Conservation (phyloP, 2,329 filamentous ascomycete species). For the Xylariaceae sp. region DNA sequence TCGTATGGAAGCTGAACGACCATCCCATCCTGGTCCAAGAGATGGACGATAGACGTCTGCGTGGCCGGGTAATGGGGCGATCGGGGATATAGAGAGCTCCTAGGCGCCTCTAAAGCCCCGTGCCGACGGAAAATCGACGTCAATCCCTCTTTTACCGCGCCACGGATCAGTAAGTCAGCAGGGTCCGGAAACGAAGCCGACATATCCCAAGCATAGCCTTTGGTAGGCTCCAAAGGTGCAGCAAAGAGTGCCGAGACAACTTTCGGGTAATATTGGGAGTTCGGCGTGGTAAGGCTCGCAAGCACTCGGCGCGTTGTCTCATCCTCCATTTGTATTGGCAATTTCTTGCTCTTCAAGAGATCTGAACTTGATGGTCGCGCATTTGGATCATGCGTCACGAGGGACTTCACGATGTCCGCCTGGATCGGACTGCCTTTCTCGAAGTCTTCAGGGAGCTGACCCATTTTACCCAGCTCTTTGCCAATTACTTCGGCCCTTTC, state of each 20-base stretch:
- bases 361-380: conserved; percentile 78
- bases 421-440: conserved; percentile 64
- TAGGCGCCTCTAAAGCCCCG: conserved; percentile 75
- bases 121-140: conserved; percentile 79
- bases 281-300: conserved; percentile 72
- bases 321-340: conserved; percentile 88
- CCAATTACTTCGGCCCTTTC: conserved; percentile 60
- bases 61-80: conserved; percentile 66
- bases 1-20: conserved; percentile 92
- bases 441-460: conserved; percentile 69
- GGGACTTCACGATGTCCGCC: conserved; percentile 68
- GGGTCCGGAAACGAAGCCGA: conserved; percentile 49
- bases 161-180: conserved; percentile 63
- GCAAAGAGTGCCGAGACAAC: conserved; percentile 83
- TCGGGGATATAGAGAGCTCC: conserved; percentile 73
- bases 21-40: conserved; percentile 80
- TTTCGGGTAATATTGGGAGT: conserved; percentile 83
- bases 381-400: conserved; percentile 77
- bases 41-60: conserved; percentile 62
- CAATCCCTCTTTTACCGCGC: conserved; percentile 68
- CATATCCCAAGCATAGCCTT: conserved; percentile 76
- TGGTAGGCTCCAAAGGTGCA: conserved; percentile 68
- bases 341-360: conserved; percentile 75
- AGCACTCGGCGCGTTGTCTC: conserved; percentile 82
- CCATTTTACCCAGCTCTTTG: conserved; percentile 55